Evolutionary conservation across 495 filamentous ascomycete genomes (phyloP).

Genomic region (Aspergillus asperescens): DNA sequence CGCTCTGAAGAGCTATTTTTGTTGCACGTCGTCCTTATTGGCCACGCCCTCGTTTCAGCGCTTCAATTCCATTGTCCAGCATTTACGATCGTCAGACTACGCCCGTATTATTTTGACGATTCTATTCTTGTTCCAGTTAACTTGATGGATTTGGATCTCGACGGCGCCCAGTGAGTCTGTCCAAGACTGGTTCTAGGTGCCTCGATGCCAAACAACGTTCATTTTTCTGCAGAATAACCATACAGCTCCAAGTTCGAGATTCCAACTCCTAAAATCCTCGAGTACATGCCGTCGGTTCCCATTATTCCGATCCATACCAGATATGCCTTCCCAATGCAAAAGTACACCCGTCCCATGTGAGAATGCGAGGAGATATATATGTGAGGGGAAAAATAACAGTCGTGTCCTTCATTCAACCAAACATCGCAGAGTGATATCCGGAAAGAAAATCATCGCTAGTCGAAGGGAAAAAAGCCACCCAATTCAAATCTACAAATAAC

Average conservation of each 20-base stretch:
- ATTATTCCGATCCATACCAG: slow-evolving; percentile 12
- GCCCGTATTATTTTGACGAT: background rate
- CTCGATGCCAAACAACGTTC: background rate
- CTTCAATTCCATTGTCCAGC: background rate
- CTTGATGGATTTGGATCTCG: background rate
- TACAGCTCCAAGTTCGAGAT: background rate
- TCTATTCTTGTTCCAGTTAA: background rate
- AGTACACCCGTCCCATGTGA: background rate
- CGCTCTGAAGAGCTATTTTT: slow-evolving; percentile 7
- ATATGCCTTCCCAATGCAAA: slow-evolving; percentile 17
- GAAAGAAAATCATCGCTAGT: slow-evolving; percentile 10
- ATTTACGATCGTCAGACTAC: background rate
- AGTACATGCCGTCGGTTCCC: slow-evolving; percentile 12
- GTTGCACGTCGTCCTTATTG: slow-evolving; percentile 1
- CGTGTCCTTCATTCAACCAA: background rate
- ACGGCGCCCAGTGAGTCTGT: background rate
- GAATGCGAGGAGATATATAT: slow-evolving; percentile 10
- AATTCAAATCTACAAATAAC: slow-evolving; percentile 18
- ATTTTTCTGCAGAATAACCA: background rate
- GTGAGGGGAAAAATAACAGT: slow-evolving; percentile 4
- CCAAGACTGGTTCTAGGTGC: background rate
- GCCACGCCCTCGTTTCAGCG: background rate
- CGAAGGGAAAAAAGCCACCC: slow-evolving; percentile 15
- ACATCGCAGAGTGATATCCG: background rate
- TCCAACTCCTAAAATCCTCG: background rate